These are phyloP conservation scores for Silene noctiflora DNA, from an alignment of 179 eudicot genomes.

Conservation along the genomic window DNA sequence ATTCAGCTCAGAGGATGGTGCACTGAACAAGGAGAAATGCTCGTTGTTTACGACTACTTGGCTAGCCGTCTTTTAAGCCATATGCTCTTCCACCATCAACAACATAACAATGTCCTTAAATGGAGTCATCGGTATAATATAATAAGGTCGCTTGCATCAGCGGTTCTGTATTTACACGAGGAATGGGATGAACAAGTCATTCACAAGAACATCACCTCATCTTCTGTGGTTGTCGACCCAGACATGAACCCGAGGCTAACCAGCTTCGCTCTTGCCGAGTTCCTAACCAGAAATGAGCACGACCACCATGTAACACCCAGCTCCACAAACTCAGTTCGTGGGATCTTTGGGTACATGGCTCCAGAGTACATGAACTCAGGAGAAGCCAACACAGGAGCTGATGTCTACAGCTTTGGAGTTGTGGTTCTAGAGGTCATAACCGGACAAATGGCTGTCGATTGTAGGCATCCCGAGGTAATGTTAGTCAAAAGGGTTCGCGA, in stretches of 20 bases:
- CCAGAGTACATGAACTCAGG: constrained; percentile 90
- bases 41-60: constrained; percentile 76
- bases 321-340: constrained; percentile 52
- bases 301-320: constrained; percentile 52
- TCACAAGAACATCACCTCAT: constrained; percentile 77
- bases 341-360: constrained; percentile 92
- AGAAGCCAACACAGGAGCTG: constrained; percentile 75
- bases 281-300: constrained; percentile 75
- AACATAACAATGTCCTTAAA: constrained; percentile 19
- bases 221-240: constrained; percentile 60
- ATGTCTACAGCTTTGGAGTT: constrained; percentile 84
- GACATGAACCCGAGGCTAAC: constrained; percentile 88
- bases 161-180: constrained; percentile 77
- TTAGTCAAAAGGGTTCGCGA: constrained; percentile 53
- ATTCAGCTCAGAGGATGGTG: constrained; percentile 97
- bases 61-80: constrained; percentile 64
- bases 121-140: constrained; percentile 77
- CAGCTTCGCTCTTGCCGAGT: constrained; percentile 81
- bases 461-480: constrained; percentile 61
- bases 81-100: constrained; percentile 44
- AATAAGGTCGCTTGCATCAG: constrained; percentile 76
- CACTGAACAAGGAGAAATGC: constrained; percentile 96
- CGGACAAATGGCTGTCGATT: constrained; percentile 87
- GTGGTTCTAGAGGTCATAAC: constrained; percentile 80
- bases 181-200: constrained; percentile 98